phyloP scores from a whole-genome alignment of 176 grass and related monocot genomes.

The Eragrostis curvula region DNA sequence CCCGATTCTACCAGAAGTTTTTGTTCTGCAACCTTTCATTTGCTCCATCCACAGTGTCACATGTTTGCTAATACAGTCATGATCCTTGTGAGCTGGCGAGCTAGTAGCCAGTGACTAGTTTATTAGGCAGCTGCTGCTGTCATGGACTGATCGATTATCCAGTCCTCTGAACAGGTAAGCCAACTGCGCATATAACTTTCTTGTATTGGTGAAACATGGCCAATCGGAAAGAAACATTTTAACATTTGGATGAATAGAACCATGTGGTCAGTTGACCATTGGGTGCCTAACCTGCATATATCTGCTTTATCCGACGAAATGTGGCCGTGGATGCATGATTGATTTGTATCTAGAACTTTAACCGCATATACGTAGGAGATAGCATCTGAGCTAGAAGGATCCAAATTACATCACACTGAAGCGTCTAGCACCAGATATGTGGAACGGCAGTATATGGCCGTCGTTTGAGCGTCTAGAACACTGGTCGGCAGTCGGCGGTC shows the following conservation, averaged over 20 bases:
- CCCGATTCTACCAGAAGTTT: slow-evolving; percentile 8
- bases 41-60: neutral
- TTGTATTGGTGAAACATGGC: neutral
- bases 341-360: neutral
- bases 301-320: neutral
- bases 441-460: slow-evolving; percentile 1
- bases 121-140: neutral
- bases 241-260: neutral
- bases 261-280: neutral
- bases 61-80: slow-evolving; percentile 10
- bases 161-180: neutral
- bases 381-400: neutral
- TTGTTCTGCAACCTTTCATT: slow-evolving; percentile 1
- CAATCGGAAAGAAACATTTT: neutral
- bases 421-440: neutral
- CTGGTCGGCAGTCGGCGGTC: neutral
- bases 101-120: neutral
- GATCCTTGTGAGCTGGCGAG: neutral
- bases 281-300: neutral
- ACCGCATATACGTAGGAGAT: neutral
- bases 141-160: neutral
- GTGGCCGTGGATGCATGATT: neutral
- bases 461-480: neutral
- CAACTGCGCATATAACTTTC: neutral
- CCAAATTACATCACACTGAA: neutral